Conservation (phyloP, 495 filamentous ascomycete genomes). For the Cryomyces minteri region DNA sequence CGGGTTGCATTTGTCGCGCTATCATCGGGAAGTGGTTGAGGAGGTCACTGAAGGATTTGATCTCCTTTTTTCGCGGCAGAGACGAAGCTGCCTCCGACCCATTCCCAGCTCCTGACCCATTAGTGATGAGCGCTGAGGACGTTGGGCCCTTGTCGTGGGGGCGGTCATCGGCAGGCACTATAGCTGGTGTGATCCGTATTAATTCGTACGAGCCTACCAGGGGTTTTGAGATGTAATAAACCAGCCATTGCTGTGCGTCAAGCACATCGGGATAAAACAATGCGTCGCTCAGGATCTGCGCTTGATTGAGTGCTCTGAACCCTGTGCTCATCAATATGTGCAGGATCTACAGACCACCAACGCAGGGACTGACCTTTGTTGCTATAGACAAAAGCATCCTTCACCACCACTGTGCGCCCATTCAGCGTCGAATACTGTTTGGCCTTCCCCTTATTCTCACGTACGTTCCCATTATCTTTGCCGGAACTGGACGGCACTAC, state of each 20-base stretch:
- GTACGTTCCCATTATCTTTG: constrained; percentile 57
- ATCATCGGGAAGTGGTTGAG: constrained; percentile 92
- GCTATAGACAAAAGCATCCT: constrained; percentile 82
- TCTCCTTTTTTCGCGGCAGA: constrained; percentile 25
- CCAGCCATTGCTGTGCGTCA: constrained; percentile 78
- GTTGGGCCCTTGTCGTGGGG: constrained; percentile 9
- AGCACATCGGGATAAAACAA: constrained; percentile 74
- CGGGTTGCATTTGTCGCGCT: constrained; percentile 88
- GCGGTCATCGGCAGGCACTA: constrained; percentile 4
- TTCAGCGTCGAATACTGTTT: constrained; percentile 87
- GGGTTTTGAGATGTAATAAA: constrained; percentile 94
- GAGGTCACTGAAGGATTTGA: constrained; percentile 78
- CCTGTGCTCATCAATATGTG: constrained; percentile 30
- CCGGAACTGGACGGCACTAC: constrained; percentile 34
- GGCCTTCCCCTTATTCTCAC: constrained; percentile 82
- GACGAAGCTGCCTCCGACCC: no score
- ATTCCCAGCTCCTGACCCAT: constrained; percentile 1
- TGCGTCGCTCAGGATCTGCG: constrained; percentile 68
- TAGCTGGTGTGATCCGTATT: constrained; percentile 22
- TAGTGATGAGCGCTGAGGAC: constrained; percentile 4
- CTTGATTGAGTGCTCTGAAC: constrained; percentile 80
- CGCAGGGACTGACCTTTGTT: constrained; percentile 61
- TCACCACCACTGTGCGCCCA: constrained; percentile 82
- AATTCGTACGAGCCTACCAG: constrained; percentile 70
- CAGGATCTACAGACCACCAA: background rate